These are phyloP conservation scores for Stagonosporopsis tanaceti DNA, from an alignment of 2,329 filamentous ascomycete genomes.

Conservation along the genomic window DNA sequence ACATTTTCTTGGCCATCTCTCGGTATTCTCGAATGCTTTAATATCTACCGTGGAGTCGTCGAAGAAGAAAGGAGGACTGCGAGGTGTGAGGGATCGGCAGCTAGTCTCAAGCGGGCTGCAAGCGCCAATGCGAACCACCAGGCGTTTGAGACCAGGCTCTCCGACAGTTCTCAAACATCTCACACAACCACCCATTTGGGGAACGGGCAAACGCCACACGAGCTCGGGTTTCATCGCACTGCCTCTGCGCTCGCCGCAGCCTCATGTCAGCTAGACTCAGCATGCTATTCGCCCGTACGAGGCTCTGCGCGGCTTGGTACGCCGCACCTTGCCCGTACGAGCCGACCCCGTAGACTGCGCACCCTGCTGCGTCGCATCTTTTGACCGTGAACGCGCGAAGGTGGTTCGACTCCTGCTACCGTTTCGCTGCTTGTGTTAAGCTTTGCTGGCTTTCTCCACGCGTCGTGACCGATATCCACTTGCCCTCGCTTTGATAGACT, in stretches of 20 bases:
- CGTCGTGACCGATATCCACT: conserved; percentile 40
- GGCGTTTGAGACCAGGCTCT: conserved; percentile 29
- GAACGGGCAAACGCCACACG: conserved; percentile 35
- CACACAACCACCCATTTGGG: conserved; percentile 27
- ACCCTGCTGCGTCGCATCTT: conserved; percentile 44
- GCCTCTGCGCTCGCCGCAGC: conserved; percentile 23
- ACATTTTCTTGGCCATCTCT: conserved; percentile 10
- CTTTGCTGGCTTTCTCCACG: conserved; percentile 37
- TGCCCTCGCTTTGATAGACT: conserved; percentile 42
- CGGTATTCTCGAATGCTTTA: conserved; percentile 8
- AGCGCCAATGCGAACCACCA: conserved; percentile 36
- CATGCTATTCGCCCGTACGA: conserved; percentile 35
- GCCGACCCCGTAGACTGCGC: conserved; percentile 38
- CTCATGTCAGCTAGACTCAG: conserved; percentile 22
- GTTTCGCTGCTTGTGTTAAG: conserved; percentile 42
- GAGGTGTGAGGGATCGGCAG: conserved; percentile 5
- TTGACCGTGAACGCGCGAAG: conserved; percentile 31
- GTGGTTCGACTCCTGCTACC: conserved; percentile 48
- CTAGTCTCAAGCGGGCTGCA: conserved; percentile 9
- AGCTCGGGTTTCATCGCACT: conserved; percentile 40
- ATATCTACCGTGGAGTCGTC: conserved; percentile 5
- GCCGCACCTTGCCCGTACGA: conserved; percentile 40
- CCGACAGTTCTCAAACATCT: conserved; percentile 44
- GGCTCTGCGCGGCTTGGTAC: conserved; percentile 26
- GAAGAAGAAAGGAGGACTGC: conserved; percentile 7